Evolutionary conservation across 441 rosid species (phyloP).

Genomic region (Populus hybrid): DNA sequence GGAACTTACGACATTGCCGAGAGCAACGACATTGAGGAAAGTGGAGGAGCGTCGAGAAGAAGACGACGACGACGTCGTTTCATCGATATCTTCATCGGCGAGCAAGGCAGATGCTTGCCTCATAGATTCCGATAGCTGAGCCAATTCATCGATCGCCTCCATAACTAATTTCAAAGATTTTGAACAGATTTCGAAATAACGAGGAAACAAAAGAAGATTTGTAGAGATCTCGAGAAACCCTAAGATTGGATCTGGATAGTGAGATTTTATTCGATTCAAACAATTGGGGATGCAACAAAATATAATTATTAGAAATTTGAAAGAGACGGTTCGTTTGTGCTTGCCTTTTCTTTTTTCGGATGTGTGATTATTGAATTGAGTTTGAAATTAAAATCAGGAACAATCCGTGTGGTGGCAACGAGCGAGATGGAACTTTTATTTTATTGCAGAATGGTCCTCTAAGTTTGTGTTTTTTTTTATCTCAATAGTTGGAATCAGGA

Average conservation of each 20-base stretch:
- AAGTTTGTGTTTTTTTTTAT: neutral
- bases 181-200: neutral
- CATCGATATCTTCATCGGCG: constrained; percentile 86
- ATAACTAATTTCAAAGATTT: constrained; percentile 22
- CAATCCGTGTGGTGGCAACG: neutral
- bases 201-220: neutral
- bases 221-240: constrained; percentile 15
- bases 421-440: neutral
- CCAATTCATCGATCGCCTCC: constrained; percentile 95
- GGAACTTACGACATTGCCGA: constrained; percentile 81
- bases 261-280: constrained; percentile 4
- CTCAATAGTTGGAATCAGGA: neutral
- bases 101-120: constrained; percentile 74
- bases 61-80: constrained; percentile 41
- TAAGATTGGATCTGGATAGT: constrained; percentile 28
- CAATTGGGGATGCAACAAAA: constrained; percentile 1
- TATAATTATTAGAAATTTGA: constrained; percentile 1
- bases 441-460: neutral
- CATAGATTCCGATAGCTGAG: constrained; percentile 80
- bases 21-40: constrained; percentile 74
- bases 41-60: constrained; percentile 61
- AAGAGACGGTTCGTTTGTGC: constrained; percentile 8
- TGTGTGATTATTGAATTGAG: neutral
- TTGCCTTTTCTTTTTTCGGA: neutral
- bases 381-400: neutral